Evolutionary conservation across 2,329 filamentous ascomycete species (phyloP), one percentile per base, ranked within the genome.

Genomic region (Penicillium verrucosum): DNA sequence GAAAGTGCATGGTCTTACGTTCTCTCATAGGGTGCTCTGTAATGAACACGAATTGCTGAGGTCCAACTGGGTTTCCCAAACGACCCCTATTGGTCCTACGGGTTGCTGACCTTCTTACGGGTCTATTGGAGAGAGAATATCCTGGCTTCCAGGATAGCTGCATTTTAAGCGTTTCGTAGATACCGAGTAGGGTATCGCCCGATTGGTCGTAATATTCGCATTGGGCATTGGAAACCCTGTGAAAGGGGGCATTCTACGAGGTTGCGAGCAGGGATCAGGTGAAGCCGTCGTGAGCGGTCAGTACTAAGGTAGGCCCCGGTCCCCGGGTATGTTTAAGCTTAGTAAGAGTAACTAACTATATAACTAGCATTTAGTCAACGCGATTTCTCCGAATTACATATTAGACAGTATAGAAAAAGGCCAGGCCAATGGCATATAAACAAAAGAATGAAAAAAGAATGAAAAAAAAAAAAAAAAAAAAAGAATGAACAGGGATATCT

Each of bases 401-500:
- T 46, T 56, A 46, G 23, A 52, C 34, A 42, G 23, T 47, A 43
- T 25, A 32, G 16, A 53, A 47, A 44, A 32, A 36, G 8, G 18
- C 21, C 27, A 30, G 36, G 11, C 16, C 29, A 12, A 36, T n/a
- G 37, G 14, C 30, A 34, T 32, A 32, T 32, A 44, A 43, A 34
- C 29, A 42, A 25, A 57, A 34, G 16, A 44, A 45, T 9, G 27
- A 11, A 30, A 21, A 43, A 46, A 23, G 18, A 32, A 54, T 29
- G 25, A 27, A 18, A 21, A 21, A 42, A 43, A 21, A 21, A 42
- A 27, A 18, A 21, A 21, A 42, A 43, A 21, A 21, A 42, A 43
- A 49, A n/a, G 18, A 29, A 54, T 32, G 21, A 51, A 53, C 37
- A 32, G 25, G 46, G 27, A 51, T 41, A 40, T 46, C 41, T 55